Evolutionary conservation across 345 rosid genomes (phyloP), one percentile per base, ranked within the genome.

Genomic region (Citrus sp.): DNA sequence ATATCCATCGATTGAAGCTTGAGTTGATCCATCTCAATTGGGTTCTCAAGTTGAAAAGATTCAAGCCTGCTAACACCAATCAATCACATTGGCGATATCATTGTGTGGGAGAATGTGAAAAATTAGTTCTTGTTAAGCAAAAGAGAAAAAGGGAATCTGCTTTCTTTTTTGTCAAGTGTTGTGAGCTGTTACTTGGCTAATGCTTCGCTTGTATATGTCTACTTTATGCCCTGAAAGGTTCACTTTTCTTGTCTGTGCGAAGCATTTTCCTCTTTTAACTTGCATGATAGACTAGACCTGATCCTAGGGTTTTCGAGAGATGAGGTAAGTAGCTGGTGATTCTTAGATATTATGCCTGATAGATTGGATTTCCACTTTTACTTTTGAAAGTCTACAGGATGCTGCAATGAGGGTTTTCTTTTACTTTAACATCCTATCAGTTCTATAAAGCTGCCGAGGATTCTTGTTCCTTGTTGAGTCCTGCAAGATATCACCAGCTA

Each of bases 141-240:
- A 81, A 85, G 87, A 77, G 74, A 75, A 87, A 87, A 88, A 87
- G 94, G 89, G 94, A 89, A 90, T 92, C 92, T 92, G 88, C 92
- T 90, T 93, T 90, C 79, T 83, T 30, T 66, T 78, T 73, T 76
- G 82, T 80, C 42, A 46, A 27, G 70, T 63, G 80, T 81, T 61
- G 51, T 85, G 92, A 87, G 90, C 94, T 93, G 97, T 87, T 88
- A 79, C 80, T 85, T 86, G 82, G 87, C 89, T 84, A 88, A 82
- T 82, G 86, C 80, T 85, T 88, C 65, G 87, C 85, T 89, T 86
- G 85, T 86, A 77, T 58, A 22, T 30, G 80, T 75, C 82, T 80
- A 85, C 97, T 95, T 92, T 95, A 93, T 94, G 87, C 94, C 89
- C 95, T 90, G 91, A 93, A 93, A 95, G 93, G 85, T 81, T 91